Conservation (phyloP, 2,329 filamentous ascomycete species). For the Ampelomyces quisqualis region DNA sequence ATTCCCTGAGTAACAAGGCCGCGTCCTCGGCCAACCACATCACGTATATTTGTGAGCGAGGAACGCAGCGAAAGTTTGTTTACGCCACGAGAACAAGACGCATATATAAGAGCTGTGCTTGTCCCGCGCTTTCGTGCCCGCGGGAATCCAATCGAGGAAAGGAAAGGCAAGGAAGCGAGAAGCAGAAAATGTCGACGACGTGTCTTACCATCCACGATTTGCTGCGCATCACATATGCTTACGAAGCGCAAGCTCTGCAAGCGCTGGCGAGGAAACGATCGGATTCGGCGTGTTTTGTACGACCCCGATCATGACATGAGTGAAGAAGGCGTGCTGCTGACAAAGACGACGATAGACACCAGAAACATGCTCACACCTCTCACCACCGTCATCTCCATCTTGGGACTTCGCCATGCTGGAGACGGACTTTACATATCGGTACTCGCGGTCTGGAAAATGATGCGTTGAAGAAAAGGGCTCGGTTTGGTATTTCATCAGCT, state of each 20-base stretch:
- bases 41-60: slow-evolving; percentile 26
- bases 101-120: not conserved
- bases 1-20: no score
- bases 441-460: slow-evolving; percentile 12
- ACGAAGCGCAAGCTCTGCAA: slow-evolving; percentile 30
- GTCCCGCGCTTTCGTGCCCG: not conserved
- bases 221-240: slow-evolving; percentile 38
- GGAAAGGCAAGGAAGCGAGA: not conserved
- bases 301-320: slow-evolving; percentile 1
- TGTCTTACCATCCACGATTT: slow-evolving; percentile 35
- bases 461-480: no score
- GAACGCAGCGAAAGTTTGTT: slow-evolving; percentile 7
- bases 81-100: slow-evolving; percentile 7
- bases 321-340: not conserved
- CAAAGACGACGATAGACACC: slow-evolving; percentile 23
- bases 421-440: slow-evolving; percentile 35
- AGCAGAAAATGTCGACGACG: slow-evolving; percentile 33
- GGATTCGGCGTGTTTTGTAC: slow-evolving; percentile 29
- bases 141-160: no score
- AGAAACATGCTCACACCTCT: slow-evolving; percentile 25
- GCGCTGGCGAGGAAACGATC: slow-evolving; percentile 20
- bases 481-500: no score
- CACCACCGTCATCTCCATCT: slow-evolving; percentile 11
- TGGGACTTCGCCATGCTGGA: slow-evolving; percentile 20
- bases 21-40: slow-evolving; percentile 23